Conservation (phyloP, 2,329 filamentous ascomycete genomes). For the Phoma herbarum region DNA sequence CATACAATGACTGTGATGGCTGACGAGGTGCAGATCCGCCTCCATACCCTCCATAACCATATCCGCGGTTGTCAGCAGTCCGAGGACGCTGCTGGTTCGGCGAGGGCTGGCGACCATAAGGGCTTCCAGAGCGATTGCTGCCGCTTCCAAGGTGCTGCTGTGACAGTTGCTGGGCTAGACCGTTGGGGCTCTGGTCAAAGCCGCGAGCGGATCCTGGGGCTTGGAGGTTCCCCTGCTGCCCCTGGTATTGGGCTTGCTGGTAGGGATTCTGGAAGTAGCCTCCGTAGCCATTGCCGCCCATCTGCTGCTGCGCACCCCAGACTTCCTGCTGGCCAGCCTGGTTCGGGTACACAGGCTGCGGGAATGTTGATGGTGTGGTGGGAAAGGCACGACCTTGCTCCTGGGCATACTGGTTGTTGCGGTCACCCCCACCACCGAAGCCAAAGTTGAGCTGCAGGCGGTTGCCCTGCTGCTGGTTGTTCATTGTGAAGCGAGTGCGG, state of each 20-base stretch:
- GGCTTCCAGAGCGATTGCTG: constrained; percentile 70
- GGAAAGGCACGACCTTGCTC: constrained; percentile 60
- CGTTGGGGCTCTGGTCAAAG: constrained; percentile 85
- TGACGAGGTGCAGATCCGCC: constrained; percentile 72
- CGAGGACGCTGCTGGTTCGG: constrained; percentile 79
- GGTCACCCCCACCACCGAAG: constrained; percentile 50
- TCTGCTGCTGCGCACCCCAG: constrained; percentile 59
- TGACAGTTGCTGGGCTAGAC: constrained; percentile 93
- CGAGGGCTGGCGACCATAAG: constrained; percentile 74
- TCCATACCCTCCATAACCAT: constrained; percentile 70
- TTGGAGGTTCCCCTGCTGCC: constrained; percentile 58
- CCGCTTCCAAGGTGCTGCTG: constrained; percentile 84
- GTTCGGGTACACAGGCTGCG: constrained; percentile 81
- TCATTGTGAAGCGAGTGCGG: constrained; percentile 39
- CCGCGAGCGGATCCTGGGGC: constrained; percentile 61
- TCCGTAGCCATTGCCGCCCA: constrained; percentile 52
- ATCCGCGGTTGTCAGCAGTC: constrained; percentile 75
- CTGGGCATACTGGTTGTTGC: constrained; percentile 53
- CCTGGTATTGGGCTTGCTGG: constrained; percentile 57
- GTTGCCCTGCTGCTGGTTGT: constrained; percentile 53
- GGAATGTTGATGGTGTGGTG: constrained; percentile 92
- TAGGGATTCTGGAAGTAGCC: constrained; percentile 63
- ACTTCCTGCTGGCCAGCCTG: constrained; percentile 69
- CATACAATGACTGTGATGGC: constrained; percentile 61
- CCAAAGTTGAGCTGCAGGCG: constrained; percentile 63